Evolutionary conservation across 73 alveolate species (phyloP), one percentile per base, ranked within the genome.

Genomic region (Blepharisma japonicum): DNA sequence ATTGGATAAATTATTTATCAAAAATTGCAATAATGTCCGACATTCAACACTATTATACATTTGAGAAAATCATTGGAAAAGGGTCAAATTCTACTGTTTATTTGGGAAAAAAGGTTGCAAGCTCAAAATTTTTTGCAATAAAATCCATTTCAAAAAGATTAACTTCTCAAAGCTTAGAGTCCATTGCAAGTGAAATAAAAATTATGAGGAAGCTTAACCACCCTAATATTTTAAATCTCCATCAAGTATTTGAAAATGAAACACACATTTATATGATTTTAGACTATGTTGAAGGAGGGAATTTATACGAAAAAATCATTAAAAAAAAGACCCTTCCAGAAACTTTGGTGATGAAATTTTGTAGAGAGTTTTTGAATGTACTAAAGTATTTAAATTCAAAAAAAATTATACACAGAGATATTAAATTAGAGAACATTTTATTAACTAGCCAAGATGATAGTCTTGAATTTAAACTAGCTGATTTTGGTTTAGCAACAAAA

Each of bases 391-490:
- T 85, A 68, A 83, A 81, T 55, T 47, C 86, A 7, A 55, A 80
- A 53, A 80, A 81, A 23, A 88, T 88, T 61, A 76, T 89, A 55
- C 95, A 88, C 68, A 77, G 92, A n/a, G 95, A 88, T 80, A 50
- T 88, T 51, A 88, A 88, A 42, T 89, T 89, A 68, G 93, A 88
- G 86, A 88, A 88, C 50, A 88, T 89, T 32, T 71, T 84, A 67
- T 77, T 85, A 82, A 89, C 88, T 45, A 84, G 81, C 68, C 72
- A 81, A 71, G 47, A 81, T 45, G 85, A 86, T 81, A 80, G 67
- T 48, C 82, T 86, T 21, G 92, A 82, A 55, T 49, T 86, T n/a
- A 80, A 81, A 48, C 68, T 89, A 67, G 71, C 85, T 6, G 92
- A 89, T 85, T 89, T 89, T 74, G 84, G 90, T 51, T 77, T 89